These are phyloP conservation scores for Fusarium goolgardi DNA, from an alignment of 2,329 filamentous ascomycete species.

Conservation along the genomic window DNA sequence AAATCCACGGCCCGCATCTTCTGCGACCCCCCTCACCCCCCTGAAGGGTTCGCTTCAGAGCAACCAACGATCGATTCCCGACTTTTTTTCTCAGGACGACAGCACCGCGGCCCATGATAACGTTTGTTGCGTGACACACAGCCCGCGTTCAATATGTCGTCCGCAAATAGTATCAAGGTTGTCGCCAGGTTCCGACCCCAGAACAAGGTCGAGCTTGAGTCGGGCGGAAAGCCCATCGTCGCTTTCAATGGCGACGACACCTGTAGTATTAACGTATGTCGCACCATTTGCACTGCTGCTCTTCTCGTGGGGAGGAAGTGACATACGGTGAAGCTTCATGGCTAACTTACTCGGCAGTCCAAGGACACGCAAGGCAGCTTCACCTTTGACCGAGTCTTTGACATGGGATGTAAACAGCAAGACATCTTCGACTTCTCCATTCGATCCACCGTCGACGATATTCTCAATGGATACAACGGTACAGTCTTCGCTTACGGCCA, in stretches of 20 bases:
- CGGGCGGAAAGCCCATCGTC: conserved; percentile 92
- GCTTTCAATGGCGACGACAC: conserved; percentile 89
- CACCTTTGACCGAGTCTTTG: conserved; percentile 98
- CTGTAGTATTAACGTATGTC: conserved; percentile 82
- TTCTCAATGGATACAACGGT: conserved; percentile 98
- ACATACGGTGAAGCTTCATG: conserved; percentile 9
- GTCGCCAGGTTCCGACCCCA: conserved; percentile 98
- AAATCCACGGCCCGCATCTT: conserved; percentile 40
- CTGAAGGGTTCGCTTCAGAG: conserved; percentile 32
- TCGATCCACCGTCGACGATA: conserved; percentile 94
- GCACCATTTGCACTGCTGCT: conserved; percentile 13
- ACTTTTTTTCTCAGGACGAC: conserved; percentile 33
- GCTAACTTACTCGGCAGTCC: conserved; percentile 67
- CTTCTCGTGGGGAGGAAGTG: background rate
- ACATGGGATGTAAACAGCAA: conserved; percentile 87
- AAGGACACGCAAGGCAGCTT: conserved; percentile 86
- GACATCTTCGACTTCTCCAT: conserved; percentile 99
- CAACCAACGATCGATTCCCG: conserved; percentile 35
- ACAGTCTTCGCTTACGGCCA: conserved; percentile 99
- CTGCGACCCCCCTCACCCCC: conserved; percentile 40
- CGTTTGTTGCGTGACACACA: conserved; percentile 40
- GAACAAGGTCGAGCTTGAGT: conserved; percentile 92
- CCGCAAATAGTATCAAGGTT: conserved; percentile 80
- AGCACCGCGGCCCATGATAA: conserved; percentile 46
- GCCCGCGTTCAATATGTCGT: conserved; percentile 59